These are phyloP conservation scores for Suillus occidentalis DNA, from an alignment of 768 basidiomycete species.

Conservation along the genomic window DNA sequence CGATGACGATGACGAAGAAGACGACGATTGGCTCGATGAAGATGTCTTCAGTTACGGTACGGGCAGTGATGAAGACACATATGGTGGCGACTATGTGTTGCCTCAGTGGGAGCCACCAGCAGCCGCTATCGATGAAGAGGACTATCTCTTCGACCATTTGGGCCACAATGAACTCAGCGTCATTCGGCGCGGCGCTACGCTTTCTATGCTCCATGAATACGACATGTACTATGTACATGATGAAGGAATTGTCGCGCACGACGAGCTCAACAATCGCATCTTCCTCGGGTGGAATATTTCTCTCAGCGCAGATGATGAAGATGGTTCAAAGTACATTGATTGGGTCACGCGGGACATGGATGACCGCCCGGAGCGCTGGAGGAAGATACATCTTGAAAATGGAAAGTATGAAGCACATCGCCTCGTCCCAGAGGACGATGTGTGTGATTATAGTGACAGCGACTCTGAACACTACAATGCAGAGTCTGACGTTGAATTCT, in stretches of 20 bases:
- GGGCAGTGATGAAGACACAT: slow-evolving; percentile 35
- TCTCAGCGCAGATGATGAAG: slow-evolving; percentile 42
- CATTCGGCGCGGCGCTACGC: slow-evolving; percentile 59
- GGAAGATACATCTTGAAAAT: slow-evolving; percentile 32
- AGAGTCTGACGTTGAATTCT: slow-evolving; percentile 5
- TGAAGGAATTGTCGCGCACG: slow-evolving; percentile 52
- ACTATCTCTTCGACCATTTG: slow-evolving; percentile 36
- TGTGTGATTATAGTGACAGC: slow-evolving; percentile 33
- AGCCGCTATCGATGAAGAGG: slow-evolving; percentile 34
- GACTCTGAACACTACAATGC: slow-evolving; percentile 43
- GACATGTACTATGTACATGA: slow-evolving; percentile 54
- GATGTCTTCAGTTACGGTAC: slow-evolving; percentile 37
- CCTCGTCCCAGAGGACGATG: slow-evolving; percentile 37
- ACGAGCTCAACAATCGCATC: slow-evolving; percentile 44
- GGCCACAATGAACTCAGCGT: slow-evolving; percentile 39
- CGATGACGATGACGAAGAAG: slow-evolving; percentile 30
- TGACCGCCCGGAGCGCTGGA: slow-evolving; percentile 47
- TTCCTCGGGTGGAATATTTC: slow-evolving; percentile 72
- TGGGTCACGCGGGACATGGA: slow-evolving; percentile 41
- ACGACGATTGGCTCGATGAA: slow-evolving; percentile 22
- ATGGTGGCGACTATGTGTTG: slow-evolving; percentile 41
- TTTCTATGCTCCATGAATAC: slow-evolving; percentile 56
- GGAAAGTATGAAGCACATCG: slow-evolving; percentile 45
- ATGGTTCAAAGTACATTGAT: slow-evolving; percentile 41
- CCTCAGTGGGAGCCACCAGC: slow-evolving; percentile 63